Evolutionary conservation across 2,329 filamentous ascomycete genomes (phyloP).

Genomic region (Grosmannia penicillata): DNA sequence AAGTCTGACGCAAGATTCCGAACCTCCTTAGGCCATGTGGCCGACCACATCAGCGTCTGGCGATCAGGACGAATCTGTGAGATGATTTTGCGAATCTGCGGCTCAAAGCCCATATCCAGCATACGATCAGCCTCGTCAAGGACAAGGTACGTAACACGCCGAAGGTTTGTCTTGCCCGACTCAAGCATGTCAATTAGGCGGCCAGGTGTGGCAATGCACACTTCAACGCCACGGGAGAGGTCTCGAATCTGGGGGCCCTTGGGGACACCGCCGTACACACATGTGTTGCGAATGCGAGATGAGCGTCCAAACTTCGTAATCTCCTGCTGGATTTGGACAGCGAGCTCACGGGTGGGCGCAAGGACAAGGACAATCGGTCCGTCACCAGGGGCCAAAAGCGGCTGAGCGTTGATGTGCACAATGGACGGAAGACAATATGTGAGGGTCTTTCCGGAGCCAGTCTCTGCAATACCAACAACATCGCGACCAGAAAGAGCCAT

Average conservation of each 20-base stretch:
- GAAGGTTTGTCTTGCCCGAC: slow-evolving; percentile 93
- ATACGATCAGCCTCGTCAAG: slow-evolving; percentile 98
- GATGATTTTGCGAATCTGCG: slow-evolving; percentile 98
- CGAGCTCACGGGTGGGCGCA: slow-evolving; percentile 91
- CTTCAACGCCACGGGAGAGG: slow-evolving; percentile 86
- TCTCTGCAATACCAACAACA: slow-evolving; percentile 97
- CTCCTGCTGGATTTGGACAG: slow-evolving; percentile 96
- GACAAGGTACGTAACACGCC: slow-evolving; percentile 93
- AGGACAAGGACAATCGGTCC: slow-evolving; percentile 94
- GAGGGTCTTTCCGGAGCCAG: slow-evolving; percentile 95
- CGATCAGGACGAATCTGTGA: slow-evolving; percentile 93
- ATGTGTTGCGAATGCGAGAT: slow-evolving; percentile 95
- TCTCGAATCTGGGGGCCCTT: slow-evolving; percentile 96
- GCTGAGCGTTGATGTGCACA: slow-evolving; percentile 98
- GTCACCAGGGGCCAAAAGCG: slow-evolving; percentile 84
- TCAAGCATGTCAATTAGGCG: slow-evolving; percentile 98
- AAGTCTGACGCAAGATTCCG: slow-evolving; percentile 83
- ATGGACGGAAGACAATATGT: slow-evolving; percentile 97
- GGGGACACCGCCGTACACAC: slow-evolving; percentile 96
- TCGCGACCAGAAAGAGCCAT: slow-evolving; percentile 98
- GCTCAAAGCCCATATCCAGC: slow-evolving; percentile 99
- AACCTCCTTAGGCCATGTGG: slow-evolving; percentile 98
- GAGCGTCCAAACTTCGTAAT: slow-evolving; percentile 98
- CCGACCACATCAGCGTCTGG: slow-evolving; percentile 99
- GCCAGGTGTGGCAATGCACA: slow-evolving; percentile 95